Percentiles rank a stretch among this genome's conserved stretches.
These are phyloP conservation scores for Brassica juncea DNA, from an alignment of 345 rosid species.

Conservation along the genomic window DNA sequence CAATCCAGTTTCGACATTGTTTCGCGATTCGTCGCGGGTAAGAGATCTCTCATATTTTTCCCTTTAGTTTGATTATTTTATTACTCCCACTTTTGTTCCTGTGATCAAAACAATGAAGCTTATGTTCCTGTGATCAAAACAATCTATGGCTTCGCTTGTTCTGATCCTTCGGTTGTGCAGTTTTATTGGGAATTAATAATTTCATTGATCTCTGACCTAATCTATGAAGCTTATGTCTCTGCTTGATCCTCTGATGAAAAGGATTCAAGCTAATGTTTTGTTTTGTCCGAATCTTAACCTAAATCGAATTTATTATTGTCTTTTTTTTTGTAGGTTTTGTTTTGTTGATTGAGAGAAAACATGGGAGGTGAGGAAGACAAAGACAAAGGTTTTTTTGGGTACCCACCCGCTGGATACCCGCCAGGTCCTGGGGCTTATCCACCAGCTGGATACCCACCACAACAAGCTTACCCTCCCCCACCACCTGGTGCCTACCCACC, in stretches of 20 bases:
- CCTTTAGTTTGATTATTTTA: not conserved
- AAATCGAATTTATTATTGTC: not conserved
- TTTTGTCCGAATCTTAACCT: not conserved
- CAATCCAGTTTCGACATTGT: conserved; percentile 17
- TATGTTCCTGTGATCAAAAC: not conserved
- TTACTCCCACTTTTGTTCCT: not conserved
- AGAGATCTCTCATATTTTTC: not conserved
- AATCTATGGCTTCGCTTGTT: not conserved
- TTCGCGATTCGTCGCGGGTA: conserved; percentile 12
- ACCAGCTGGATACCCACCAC: conserved; percentile 44
- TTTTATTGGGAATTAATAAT: conserved; percentile 4
- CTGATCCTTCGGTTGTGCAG: not conserved
- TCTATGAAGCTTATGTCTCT: not conserved
- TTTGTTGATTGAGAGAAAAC: conserved; percentile 19
- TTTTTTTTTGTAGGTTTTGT: conserved; percentile 7
- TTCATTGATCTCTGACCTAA: conserved; percentile 9
- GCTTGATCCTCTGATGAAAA: not conserved
- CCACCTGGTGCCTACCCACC: conserved; percentile 35
- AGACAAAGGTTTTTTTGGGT: conserved; percentile 43
- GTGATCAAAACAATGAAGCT: not conserved
- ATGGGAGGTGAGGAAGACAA: conserved; percentile 44
- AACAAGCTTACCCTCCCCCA: conserved; percentile 40
- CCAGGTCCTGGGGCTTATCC: conserved; percentile 23
- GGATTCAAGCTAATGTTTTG: not conserved
- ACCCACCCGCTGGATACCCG: conserved; percentile 16